Evolutionary conservation across 768 basidiomycete genomes (phyloP).

Genomic region (Leccinum disarticulatum): DNA sequence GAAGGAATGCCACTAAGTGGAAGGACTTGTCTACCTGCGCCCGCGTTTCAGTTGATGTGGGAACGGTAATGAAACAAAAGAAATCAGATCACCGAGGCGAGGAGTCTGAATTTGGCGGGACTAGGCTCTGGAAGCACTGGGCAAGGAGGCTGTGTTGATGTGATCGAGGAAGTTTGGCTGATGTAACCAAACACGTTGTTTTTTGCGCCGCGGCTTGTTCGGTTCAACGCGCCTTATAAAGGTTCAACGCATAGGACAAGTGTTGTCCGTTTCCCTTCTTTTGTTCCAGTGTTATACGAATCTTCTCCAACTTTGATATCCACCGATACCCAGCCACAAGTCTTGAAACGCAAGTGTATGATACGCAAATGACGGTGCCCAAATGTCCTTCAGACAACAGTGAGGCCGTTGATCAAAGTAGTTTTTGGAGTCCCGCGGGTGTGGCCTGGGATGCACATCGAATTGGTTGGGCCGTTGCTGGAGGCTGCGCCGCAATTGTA

Average conservation of each 20-base stretch:
- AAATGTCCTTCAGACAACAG: constrained; percentile 55
- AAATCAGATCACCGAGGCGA: too few relatives aligned
- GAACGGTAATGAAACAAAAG: neutral
- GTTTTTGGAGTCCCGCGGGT: constrained; percentile 58
- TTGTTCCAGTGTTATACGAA: neutral
- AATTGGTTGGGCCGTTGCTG: constrained; percentile 75
- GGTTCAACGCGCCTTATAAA: neutral
- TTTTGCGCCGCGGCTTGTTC: neutral
- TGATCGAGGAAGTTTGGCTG: neutral
- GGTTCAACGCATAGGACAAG: neutral
- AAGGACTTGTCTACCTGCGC: neutral
- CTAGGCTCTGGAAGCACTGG: too few relatives aligned
- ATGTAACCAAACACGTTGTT: neutral
- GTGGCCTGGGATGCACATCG: constrained; percentile 61
- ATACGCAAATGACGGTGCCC: constrained; percentile 19
- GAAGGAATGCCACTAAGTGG: neutral
- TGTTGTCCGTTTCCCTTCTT: neutral
- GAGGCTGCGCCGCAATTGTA: constrained; percentile 57
- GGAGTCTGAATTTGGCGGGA: neutral
- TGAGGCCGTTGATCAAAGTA: constrained; percentile 51
- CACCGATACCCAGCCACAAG: neutral
- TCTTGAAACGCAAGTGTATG: neutral
- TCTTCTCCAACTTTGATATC: neutral
- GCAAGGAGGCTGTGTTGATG: too few relatives aligned
- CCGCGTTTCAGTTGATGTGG: neutral